These are phyloP conservation scores for Vigna reflexopilosa DNA, from an alignment of 306 rosid species.

Conservation along the genomic window DNA sequence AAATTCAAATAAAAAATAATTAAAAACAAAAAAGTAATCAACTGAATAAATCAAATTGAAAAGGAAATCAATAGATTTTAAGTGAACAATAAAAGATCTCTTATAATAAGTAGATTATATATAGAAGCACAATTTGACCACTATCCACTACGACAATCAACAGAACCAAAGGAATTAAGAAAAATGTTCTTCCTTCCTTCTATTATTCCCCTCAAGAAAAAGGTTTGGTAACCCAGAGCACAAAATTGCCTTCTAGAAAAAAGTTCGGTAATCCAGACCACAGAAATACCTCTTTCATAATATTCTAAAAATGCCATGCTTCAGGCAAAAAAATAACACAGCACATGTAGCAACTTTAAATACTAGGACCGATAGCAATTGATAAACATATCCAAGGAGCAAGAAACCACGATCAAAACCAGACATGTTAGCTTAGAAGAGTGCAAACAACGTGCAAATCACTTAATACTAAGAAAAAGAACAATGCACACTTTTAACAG, in stretches of 20 bases:
- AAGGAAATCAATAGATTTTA: not conserved
- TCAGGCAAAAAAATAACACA: conserved; percentile 28
- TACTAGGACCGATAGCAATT: conserved; percentile 18
- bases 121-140: conserved; percentile 31
- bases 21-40: conserved; percentile 4
- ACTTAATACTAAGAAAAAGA: conserved; percentile 32
- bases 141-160: conserved; percentile 24
- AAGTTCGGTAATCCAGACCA: conserved; percentile 18
- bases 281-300: conserved; percentile 15
- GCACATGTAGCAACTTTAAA: conserved; percentile 20
- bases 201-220: conserved; percentile 2
- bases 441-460: conserved; percentile 11
- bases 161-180: not conserved
- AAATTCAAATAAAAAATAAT: not conserved
- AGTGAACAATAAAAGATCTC: conserved; percentile 18
- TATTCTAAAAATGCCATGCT: conserved; percentile 1
- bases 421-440: conserved; percentile 27
- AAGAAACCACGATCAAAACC: conserved; percentile 24
- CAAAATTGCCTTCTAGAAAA: conserved; percentile 18
- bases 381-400: conserved; percentile 10
- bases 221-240: conserved; percentile 20
- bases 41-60: conserved; percentile 16
- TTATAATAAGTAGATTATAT: conserved; percentile 23
- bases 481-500: conserved; percentile 1
- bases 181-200: not conserved